Evolutionary conservation across 805 yeast species (phyloP).

Genomic region (Metschnikowia kofuensis): DNA sequence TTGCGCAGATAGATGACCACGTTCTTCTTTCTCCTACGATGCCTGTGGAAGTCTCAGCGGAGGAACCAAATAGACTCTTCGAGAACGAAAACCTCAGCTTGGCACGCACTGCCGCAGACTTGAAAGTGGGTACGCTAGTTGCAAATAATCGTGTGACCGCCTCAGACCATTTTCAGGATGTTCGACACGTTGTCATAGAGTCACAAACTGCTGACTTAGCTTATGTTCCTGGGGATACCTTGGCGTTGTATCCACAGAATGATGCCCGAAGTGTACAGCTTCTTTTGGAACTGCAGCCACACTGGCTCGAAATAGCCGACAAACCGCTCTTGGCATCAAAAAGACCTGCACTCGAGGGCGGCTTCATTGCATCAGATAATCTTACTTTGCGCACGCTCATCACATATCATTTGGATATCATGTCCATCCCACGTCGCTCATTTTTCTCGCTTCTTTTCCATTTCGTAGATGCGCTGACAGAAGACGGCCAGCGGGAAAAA

Average conservation of each 20-base stretch:
- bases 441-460: conserved; percentile 75
- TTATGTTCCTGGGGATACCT: conserved; percentile 78
- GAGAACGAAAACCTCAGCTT: conserved; percentile 5
- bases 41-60: conserved; percentile 14
- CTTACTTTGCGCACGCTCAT: conserved; percentile 71
- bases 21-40: conserved; percentile 28
- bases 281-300: conserved; percentile 62
- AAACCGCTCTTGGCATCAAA: conserved; percentile 42
- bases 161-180: conserved; percentile 84
- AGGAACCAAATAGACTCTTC: neutral
- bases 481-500: conserved; percentile 66
- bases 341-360: conserved; percentile 51
- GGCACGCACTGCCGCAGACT: conserved; percentile 7
- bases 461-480: conserved; percentile 47
- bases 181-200: conserved; percentile 56
- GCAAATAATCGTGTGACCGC: conserved; percentile 63
- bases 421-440: conserved; percentile 77
- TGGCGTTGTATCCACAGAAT: conserved; percentile 74
- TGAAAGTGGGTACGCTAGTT: conserved; percentile 44
- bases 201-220: conserved; percentile 23
- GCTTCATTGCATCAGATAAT: conserved; percentile 44
- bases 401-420: conserved; percentile 78
- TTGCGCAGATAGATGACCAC: conserved; percentile 22
- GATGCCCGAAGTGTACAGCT: conserved; percentile 58
- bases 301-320: conserved; percentile 74